These are phyloP conservation scores for Tricholoma bakamatsutake DNA, from an alignment of 768 basidiomycete genomes.

Conservation along the genomic window DNA sequence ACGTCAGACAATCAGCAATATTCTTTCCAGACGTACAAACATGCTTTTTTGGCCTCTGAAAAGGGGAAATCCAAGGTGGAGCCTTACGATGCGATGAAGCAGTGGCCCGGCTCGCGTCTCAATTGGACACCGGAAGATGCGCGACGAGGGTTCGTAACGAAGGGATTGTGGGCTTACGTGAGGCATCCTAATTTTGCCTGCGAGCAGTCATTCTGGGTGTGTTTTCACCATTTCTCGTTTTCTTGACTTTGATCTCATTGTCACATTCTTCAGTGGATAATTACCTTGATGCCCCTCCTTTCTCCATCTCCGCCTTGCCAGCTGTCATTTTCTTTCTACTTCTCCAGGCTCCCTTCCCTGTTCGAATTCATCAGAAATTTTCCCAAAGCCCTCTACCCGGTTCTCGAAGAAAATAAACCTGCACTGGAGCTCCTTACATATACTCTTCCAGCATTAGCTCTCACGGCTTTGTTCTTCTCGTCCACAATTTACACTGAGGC, in stretches of 20 bases:
- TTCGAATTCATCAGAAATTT: constrained; percentile 13
- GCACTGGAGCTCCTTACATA: constrained; percentile 21
- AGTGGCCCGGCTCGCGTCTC: constrained; percentile 66
- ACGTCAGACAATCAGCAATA: constrained; percentile 90
- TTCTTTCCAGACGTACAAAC: constrained; percentile 78
- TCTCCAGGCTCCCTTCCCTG: constrained; percentile 11
- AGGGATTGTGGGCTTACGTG: constrained; percentile 81
- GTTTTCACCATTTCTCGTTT: constrained; percentile 16
- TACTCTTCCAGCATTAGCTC: constrained; percentile 50
- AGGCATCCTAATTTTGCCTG: constrained; percentile 92
- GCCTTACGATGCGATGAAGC: constrained; percentile 36
- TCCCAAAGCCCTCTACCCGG: constrained; percentile 14
- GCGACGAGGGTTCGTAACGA: constrained; percentile 77
- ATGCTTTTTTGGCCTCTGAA: constrained; percentile 31
- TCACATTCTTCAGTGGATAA: constrained; percentile 45
- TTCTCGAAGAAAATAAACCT: constrained; percentile 15
- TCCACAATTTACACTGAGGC: constrained; percentile 80
- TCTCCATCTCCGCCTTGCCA: constrained; percentile 29
- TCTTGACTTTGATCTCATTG: neutral
- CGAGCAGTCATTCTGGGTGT: constrained; percentile 84
- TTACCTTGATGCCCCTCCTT: constrained; percentile 61
- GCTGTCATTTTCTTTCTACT: constrained; percentile 8
- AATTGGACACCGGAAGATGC: constrained; percentile 61
- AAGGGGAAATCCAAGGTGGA: constrained; percentile 25
- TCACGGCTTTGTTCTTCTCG: constrained; percentile 68